These are phyloP conservation scores for Inonotus hispidus DNA, from an alignment of 1,284 basidiomycete species.

Conservation along the genomic window DNA sequence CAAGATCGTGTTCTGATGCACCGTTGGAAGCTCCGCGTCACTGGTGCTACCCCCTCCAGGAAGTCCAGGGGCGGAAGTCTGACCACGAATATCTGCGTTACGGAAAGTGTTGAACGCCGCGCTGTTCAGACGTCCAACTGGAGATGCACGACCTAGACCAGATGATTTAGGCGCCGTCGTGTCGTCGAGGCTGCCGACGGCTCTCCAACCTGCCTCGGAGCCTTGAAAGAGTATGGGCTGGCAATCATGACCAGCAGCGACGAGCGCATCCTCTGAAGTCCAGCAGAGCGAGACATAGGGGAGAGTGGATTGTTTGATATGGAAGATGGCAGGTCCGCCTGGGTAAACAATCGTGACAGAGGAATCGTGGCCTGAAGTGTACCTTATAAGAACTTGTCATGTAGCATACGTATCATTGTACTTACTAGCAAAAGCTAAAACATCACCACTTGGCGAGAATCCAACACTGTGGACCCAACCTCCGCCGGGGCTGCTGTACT, in stretches of 20 bases:
- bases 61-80: slow-evolving; percentile 40
- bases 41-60: slow-evolving; percentile 33
- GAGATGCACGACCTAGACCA: slow-evolving; percentile 35
- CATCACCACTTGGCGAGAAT: slow-evolving; percentile 93
- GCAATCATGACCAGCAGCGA: slow-evolving; percentile 97
- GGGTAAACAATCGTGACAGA: slow-evolving; percentile 89
- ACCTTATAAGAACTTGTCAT: not conserved
- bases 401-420: slow-evolving; percentile 17
- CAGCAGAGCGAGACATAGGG: slow-evolving; percentile 83
- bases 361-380: slow-evolving; percentile 77
- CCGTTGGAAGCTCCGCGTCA: slow-evolving; percentile 77
- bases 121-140: slow-evolving; percentile 83
- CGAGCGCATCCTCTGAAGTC: slow-evolving; percentile 73
- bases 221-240: slow-evolving; percentile 88
- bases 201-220: slow-evolving; percentile 64
- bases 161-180: slow-evolving; percentile 46
- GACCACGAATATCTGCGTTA: slow-evolving; percentile 86
- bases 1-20: slow-evolving; percentile 99
- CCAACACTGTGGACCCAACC: slow-evolving; percentile 97
- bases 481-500: slow-evolving; percentile 82
- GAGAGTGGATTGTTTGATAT: slow-evolving; percentile 69
- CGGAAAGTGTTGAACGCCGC: slow-evolving; percentile 96
- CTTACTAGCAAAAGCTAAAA: slow-evolving; percentile 88
- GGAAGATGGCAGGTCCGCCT: slow-evolving; percentile 60
- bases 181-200: slow-evolving; percentile 82